phyloP scores from a whole-genome alignment of 2,329 filamentous ascomycete genomes.

The Calonectria henricotiae region DNA sequence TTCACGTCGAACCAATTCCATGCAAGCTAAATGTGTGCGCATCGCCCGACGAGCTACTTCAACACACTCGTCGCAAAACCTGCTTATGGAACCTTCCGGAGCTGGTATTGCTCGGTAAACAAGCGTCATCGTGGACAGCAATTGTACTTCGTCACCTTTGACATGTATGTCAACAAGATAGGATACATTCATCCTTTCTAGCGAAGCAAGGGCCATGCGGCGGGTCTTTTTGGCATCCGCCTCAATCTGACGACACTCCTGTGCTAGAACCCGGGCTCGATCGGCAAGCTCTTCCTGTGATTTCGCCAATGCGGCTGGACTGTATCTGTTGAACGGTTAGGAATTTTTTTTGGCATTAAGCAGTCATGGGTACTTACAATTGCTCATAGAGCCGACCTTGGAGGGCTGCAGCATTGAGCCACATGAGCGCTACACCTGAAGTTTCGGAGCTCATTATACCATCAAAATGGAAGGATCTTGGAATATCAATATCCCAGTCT shows the following conservation, averaged over 20 bases:
- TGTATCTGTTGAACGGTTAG: conserved; percentile 62
- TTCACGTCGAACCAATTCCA: conserved; percentile 62
- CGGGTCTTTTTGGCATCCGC: conserved; percentile 57
- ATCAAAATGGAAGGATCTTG: conserved; percentile 63
- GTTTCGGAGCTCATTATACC: conserved; percentile 55
- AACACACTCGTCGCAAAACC: conserved; percentile 68
- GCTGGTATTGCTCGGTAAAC: conserved; percentile 70
- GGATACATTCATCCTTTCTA: conserved; percentile 60
- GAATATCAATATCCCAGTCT: conserved; percentile 73
- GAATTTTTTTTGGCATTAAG: not conserved
- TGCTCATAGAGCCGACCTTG: conserved; percentile 74
- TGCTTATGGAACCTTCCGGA: conserved; percentile 60
- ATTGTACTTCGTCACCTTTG: conserved; percentile 65
- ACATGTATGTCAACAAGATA: conserved; percentile 64
- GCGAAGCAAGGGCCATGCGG: conserved; percentile 57
- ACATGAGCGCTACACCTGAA: conserved; percentile 65
- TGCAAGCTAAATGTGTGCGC: conserved; percentile 63
- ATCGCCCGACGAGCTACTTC: conserved; percentile 68
- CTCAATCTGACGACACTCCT: conserved; percentile 59
- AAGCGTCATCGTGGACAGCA: conserved; percentile 67
- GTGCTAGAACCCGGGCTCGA: conserved; percentile 60
- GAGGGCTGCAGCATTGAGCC: conserved; percentile 71
- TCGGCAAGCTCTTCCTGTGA: conserved; percentile 61
- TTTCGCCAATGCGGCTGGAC: conserved; percentile 63
- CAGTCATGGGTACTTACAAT: conserved; percentile 51